phyloP scores from a whole-genome alignment of 106 monocot species.

The Gastrodia elata region DNA sequence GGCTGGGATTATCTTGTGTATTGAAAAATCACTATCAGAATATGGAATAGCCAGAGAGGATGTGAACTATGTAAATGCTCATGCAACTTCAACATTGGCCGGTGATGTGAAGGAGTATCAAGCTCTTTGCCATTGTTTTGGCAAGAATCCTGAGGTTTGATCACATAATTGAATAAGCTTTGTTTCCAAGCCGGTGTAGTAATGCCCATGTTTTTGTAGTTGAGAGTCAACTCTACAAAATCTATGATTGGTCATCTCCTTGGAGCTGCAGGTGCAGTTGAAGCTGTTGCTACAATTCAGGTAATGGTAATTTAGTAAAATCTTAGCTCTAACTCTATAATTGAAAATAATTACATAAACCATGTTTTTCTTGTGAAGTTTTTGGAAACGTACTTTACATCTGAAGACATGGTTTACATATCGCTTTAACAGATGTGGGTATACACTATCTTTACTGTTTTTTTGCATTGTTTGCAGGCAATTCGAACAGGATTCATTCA shows the following conservation, averaged over 20 bases:
- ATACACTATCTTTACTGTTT: neutral
- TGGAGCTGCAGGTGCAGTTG: constrained; percentile 92
- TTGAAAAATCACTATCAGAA: constrained; percentile 77
- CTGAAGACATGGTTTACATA: neutral
- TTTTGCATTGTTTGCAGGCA: constrained; percentile 44
- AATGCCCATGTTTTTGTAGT: constrained; percentile 10
- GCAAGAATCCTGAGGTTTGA: constrained; percentile 69
- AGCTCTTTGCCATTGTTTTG: constrained; percentile 72
- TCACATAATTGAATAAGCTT: too few species aligned
- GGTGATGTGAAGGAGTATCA: constrained; percentile 93
- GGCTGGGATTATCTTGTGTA: constrained; percentile 69
- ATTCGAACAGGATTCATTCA: constrained; percentile 91
- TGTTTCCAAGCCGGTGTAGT: neutral
- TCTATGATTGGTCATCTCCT: constrained; percentile 95
- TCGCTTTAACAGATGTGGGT: neutral
- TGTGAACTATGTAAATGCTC: constrained; percentile 96
- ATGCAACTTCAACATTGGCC: constrained; percentile 88
- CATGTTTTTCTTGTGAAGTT: neutral
- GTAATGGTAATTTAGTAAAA: constrained; percentile 16
- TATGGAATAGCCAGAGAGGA: constrained; percentile 82
- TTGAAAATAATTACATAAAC: neutral
- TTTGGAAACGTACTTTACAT: neutral
- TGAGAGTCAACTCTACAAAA: constrained; percentile 78
- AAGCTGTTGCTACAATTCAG: constrained; percentile 86
- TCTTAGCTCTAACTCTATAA: neutral